Evolutionary conservation across 768 basidiomycete genomes (phyloP).

Genomic region (Pholiota molesta): DNA sequence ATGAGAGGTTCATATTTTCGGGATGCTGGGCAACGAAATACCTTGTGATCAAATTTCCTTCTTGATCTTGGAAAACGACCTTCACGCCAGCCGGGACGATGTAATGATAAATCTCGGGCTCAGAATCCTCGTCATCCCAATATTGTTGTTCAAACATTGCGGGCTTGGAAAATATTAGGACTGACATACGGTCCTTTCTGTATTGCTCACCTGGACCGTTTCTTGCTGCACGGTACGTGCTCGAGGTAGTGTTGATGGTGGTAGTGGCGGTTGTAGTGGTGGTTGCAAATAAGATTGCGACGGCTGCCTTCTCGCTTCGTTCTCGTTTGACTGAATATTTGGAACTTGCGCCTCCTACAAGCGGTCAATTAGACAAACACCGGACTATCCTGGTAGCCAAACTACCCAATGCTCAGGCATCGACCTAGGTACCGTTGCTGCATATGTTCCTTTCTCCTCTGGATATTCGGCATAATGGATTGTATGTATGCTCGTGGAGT

Average conservation of each 20-base stretch:
- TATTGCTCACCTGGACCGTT: constrained; percentile 21
- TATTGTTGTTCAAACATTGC: constrained; percentile 28
- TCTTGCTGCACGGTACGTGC: neutral
- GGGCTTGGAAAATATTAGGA: constrained; percentile 12
- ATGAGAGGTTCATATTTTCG: neutral
- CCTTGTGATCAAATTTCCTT: constrained; percentile 68
- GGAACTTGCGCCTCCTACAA: neutral
- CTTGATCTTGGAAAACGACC: constrained; percentile 69
- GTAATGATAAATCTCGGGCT: constrained; percentile 48
- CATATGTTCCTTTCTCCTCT: neutral
- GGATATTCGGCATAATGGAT: constrained; percentile 11
- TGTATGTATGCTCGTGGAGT: constrained; percentile 3
- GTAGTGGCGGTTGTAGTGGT: neutral
- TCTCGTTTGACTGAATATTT: constrained; percentile 9
- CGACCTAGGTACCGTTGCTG: neutral
- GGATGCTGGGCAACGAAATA: constrained; percentile 23
- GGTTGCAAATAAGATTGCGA: neutral
- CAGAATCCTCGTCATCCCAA: constrained; percentile 29
- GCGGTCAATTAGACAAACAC: neutral
- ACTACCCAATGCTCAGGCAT: constrained; percentile 8
- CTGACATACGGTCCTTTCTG: neutral
- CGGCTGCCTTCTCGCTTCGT: constrained; percentile 11
- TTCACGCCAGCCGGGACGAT: constrained; percentile 67
- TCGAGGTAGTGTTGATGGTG: neutral
- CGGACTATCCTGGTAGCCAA: neutral